Base-by-base conservation (phyloP, 2,329 filamentous ascomycete species). In the Aspergillus sp. region DNA sequence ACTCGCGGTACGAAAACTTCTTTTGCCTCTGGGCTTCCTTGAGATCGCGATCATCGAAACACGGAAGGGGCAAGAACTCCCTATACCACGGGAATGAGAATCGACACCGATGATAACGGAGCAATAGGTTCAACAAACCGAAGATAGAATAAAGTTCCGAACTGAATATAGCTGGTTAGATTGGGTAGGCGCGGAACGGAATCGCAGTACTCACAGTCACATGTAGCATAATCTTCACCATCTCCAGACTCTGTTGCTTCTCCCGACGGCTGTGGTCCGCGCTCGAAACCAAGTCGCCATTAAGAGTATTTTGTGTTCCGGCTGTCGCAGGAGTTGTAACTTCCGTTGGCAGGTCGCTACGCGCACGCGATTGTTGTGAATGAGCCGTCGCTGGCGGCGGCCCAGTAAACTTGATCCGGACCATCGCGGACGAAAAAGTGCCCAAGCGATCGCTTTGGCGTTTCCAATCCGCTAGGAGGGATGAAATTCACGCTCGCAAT, bases 171-270 rank as follows among this genome's bases (percentile, higher is more conserved):
- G 17, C n/a, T 19, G 28, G 28, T 56, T 61, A 59, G 19, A n/a
- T 19, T 58, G 41, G 48, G 25, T 61, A n/a, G 23, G 25, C 50
- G 28, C 6, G 4, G 8, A 48, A 41, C 17, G 45, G 2, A 28
- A 25, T 22, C 31, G 25, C 38, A 46, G 50, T 41, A 75, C 79
- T 73, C 63, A 82, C 78, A 19, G 79, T 78, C 47, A 79, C 75
- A 65, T 82, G 81, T 9, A 84, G 68, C 66, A 82, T 75, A 4
- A 80, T 82, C 68, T 82, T 80, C 15, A 82, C 75, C 46, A 83
- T 68, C 58, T 81, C 80, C 45, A 79, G 71, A 61, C 81, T 83
- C 64, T 83, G 81, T 56, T 77, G 73, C 59, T 80, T 78, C 51
- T 71, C 76, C 13, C 75, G 62, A 30, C 68, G 59, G 13, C 50